Percentiles rank a stretch among this genome's conserved stretches.
phyloP scores from a whole-genome alignment of 495 filamentous ascomycete genomes.

The Aspergillus sclerotiicarbonarius region DNA sequence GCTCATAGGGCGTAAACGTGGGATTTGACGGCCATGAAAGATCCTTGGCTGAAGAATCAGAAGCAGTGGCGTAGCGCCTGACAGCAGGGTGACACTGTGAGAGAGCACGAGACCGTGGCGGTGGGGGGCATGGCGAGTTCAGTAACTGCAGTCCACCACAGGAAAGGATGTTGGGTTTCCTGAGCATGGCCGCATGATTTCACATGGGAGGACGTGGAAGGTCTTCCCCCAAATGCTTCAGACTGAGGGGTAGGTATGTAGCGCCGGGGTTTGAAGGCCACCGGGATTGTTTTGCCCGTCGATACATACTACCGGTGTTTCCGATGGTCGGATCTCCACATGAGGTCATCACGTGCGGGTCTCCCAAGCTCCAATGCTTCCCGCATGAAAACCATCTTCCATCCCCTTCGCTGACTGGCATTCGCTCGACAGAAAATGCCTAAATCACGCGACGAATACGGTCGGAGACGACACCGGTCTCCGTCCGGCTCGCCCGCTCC shows the following conservation, averaged over 20 bases:
- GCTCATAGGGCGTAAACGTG: slow-evolving; percentile 80
- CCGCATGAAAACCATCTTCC: background rate
- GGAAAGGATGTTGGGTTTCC: slow-evolving; percentile 26
- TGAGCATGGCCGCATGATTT: slow-evolving; percentile 45
- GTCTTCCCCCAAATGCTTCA: background rate
- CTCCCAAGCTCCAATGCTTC: background rate
- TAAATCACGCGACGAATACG: slow-evolving; percentile 23
- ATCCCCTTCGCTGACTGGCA: background rate
- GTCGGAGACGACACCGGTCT: slow-evolving; percentile 23
- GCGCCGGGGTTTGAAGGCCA: background rate
- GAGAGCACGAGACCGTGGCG: slow-evolving; percentile 15
- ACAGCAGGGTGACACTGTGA: background rate
- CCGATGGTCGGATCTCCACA: background rate
- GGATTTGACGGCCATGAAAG: slow-evolving; percentile 37
- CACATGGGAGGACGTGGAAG: slow-evolving; percentile 17
- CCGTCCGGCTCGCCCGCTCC: slow-evolving; percentile 21
- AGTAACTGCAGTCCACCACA: slow-evolving; percentile 30
- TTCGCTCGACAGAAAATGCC: background rate
- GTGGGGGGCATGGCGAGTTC: slow-evolving; percentile 22
- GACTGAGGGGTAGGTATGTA: background rate
- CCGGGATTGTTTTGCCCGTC: slow-evolving; percentile 5
- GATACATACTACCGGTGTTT: background rate
- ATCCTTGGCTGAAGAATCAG: slow-evolving; percentile 22
- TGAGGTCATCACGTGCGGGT: slow-evolving; percentile 25
- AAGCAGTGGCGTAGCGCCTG: slow-evolving; percentile 34